Percentiles rank a stretch among this genome's conserved stretches.
phyloP scores from a whole-genome alignment of 2,329 filamentous ascomycete genomes.

The Pseudogymnoascus sp. region DNA sequence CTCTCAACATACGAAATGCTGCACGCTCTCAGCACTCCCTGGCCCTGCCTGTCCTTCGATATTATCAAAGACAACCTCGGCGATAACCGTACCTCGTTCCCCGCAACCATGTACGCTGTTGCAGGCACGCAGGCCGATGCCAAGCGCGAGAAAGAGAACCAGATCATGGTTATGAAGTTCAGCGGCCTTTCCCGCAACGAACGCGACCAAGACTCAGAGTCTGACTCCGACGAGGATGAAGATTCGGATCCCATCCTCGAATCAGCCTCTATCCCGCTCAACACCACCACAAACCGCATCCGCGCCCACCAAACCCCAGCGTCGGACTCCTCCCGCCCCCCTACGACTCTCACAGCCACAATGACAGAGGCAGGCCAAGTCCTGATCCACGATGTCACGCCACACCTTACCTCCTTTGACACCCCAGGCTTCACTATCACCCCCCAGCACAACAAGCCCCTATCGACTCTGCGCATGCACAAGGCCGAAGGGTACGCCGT shows the following conservation, averaged over 20 bases:
- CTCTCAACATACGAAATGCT: constrained; percentile 96
- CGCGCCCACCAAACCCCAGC: constrained; percentile 75
- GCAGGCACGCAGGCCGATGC: constrained; percentile 87
- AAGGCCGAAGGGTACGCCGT: constrained; percentile 90
- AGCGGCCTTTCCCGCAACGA: constrained; percentile 88
- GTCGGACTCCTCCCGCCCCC: constrained; percentile 61
- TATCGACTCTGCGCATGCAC: constrained; percentile 83
- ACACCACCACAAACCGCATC: constrained; percentile 88
- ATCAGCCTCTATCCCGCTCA: constrained; percentile 79
- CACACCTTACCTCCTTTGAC: constrained; percentile 84
- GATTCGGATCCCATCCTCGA: constrained; percentile 84
- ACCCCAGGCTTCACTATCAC: constrained; percentile 75
- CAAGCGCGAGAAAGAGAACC: constrained; percentile 72
- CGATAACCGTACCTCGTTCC: constrained; percentile 85
- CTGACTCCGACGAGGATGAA: constrained; percentile 62
- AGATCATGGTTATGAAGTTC: constrained; percentile 93
- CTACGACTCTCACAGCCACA: constrained; percentile 77
- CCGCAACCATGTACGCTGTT: constrained; percentile 90
- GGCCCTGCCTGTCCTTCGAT: constrained; percentile 96
- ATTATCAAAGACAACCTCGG: constrained; percentile 80
- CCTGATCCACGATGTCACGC: constrained; percentile 89
- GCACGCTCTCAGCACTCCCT: constrained; percentile 86
- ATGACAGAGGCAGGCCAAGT: constrained; percentile 89
- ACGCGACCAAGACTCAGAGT: constrained; percentile 57
- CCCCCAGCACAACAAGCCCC: constrained; percentile 78